A percentile compares a stretch with the other conserved stretches of the same genome.
These are phyloP conservation scores for Aspergillus fructus DNA, from an alignment of 2,329 filamentous ascomycete species.

Conservation along the genomic window DNA sequence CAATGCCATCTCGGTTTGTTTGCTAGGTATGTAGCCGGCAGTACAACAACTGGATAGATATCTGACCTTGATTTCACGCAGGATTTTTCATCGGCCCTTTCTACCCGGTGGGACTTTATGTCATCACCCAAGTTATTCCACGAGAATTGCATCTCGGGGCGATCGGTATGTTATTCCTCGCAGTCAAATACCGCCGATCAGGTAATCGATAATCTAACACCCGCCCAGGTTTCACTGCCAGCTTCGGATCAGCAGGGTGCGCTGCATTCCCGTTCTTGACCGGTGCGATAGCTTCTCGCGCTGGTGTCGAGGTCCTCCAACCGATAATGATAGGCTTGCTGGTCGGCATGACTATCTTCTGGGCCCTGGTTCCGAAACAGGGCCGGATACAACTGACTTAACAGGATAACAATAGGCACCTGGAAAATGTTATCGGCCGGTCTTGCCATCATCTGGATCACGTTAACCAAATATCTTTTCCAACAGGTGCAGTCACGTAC, in stretches of 20 bases:
- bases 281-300: constrained; percentile 23
- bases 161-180: constrained; percentile 18
- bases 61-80: constrained; percentile 5
- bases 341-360: constrained; percentile 22
- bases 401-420: neutral
- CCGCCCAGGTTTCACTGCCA: constrained; percentile 23
- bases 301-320: constrained; percentile 23
- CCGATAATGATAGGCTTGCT: constrained; percentile 26
- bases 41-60: neutral
- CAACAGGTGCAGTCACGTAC: neutral
- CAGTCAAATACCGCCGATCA: neutral
- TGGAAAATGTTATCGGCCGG: neutral
- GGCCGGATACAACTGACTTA: constrained; percentile 9
- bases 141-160: constrained; percentile 24
- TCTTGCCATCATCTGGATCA: neutral
- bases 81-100: constrained; percentile 29
- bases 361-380: constrained; percentile 20
- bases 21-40: constrained; percentile 18
- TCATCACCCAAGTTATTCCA: constrained; percentile 24
- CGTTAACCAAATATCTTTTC: neutral
- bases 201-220: neutral
- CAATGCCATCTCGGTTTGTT: constrained; percentile 24
- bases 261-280: constrained; percentile 27
- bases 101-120: constrained; percentile 25
- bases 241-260: constrained; percentile 23